phyloP scores from a whole-genome alignment of 2,329 filamentous ascomycete genomes.

The Cercospora berteroae region DNA sequence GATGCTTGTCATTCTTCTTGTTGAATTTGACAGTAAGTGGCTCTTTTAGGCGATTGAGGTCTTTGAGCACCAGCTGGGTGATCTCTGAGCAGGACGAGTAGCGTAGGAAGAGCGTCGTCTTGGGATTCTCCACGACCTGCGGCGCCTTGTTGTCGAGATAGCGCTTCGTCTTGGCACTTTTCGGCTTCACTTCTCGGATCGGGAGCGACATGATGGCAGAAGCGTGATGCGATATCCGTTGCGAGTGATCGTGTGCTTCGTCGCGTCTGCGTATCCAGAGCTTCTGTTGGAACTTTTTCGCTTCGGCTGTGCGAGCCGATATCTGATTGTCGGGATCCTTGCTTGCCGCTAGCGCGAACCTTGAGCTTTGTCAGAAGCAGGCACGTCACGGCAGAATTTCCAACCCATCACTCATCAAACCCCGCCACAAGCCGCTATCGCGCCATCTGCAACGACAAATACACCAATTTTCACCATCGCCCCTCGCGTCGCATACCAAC shows the following conservation, averaged over 20 bases:
- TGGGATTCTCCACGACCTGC: slow-evolving; percentile 84
- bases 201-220: slow-evolving; percentile 29
- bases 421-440: neutral
- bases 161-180: slow-evolving; percentile 87
- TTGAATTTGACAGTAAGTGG: slow-evolving; percentile 85
- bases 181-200: slow-evolving; percentile 62
- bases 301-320: slow-evolving; percentile 1
- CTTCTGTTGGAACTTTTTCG: slow-evolving; percentile 4
- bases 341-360: slow-evolving; percentile 1
- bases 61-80: slow-evolving; percentile 77
- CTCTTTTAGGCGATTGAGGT: slow-evolving; percentile 80
- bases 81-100: slow-evolving; percentile 82
- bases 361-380: neutral
- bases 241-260: neutral
- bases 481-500: neutral
- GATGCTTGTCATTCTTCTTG: slow-evolving; percentile 95
- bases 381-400: slow-evolving; percentile 9
- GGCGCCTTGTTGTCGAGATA: slow-evolving; percentile 91
- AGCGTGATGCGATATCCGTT: neutral
- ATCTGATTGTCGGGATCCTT: slow-evolving; percentile 2
- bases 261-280: neutral
- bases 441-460: neutral
- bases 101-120: slow-evolving; percentile 83
- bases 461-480: neutral
- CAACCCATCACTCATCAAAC: neutral